Evolutionary conservation across 129 eudicot genomes (phyloP), one percentile per base, ranked within the genome.

Genomic region (Tagetes patula): DNA sequence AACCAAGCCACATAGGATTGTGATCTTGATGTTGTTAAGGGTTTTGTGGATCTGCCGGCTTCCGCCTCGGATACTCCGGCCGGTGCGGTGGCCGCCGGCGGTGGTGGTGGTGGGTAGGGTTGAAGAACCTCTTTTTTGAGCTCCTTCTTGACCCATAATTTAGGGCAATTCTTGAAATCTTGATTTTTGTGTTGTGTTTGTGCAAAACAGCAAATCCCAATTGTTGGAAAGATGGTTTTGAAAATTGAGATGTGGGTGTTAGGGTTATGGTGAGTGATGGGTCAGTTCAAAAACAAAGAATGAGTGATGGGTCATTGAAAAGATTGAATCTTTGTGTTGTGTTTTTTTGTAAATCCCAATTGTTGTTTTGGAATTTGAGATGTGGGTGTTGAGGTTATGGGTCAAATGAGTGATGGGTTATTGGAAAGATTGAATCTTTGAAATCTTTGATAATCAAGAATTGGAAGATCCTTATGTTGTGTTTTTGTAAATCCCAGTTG

Each of bases 1-100:
- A 63, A 92, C 91, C 10, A 92, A 76, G 69, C 96, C 96, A 32
- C 97, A 88, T 40, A 92, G 86, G 62, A 92, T 70, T 0, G 96
- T 88, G 87, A 92, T 87, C 80, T 92, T 92, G 63, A 92, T 81
- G 84, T 87, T 92, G 87, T 88, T 88, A 37, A 86, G 82, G 14
- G 97, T 91, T 60, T 84, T 86, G 46, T 88, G 93, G 85, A 86
- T 86, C 87, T 86, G 92, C 5, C 87, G 92, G 72, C 7, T 70
- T 43, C 76, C 71, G 12, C 86, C 47, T 66, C 84, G 76, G 82
- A 78, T 47, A 52, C 71, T 64, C 2, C 87, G 81, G 75, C 73
- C 40, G 59, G 71, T 68, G 2, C 88, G 70, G 38, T 48, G 20
- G 62, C 68, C 88, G 68, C 78, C 90, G 82, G 84, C 71, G 73